A percentile compares a stretch with the other conserved stretches of the same genome.
These are phyloP conservation scores for Pythium inflatum DNA, from an alignment of 352 stramenopile genomes.

Conservation along the genomic window DNA sequence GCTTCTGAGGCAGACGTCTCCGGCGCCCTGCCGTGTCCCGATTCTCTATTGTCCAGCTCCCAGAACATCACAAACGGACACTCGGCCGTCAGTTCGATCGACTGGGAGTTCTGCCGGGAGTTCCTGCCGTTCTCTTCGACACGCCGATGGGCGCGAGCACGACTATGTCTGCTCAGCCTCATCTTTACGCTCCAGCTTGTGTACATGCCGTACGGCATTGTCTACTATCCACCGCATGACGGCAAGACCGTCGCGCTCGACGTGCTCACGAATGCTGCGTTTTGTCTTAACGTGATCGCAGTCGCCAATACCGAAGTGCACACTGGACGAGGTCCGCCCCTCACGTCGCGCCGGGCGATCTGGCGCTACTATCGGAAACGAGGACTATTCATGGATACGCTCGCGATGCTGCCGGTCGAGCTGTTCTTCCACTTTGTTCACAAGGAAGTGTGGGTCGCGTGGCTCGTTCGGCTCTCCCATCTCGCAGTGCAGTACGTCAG, in stretches of 20 bases:
- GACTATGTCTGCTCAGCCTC: slow-evolving; percentile 30
- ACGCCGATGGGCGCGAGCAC: no score
- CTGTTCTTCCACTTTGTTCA: slow-evolving; percentile 24
- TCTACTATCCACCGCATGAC: slow-evolving; percentile 30
- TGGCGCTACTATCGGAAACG: slow-evolving; percentile 38
- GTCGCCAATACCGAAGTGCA: slow-evolving; percentile 53
- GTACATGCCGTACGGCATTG: slow-evolving; percentile 44
- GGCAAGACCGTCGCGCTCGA: slow-evolving; percentile 18
- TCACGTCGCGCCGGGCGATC: slow-evolving; percentile 42
- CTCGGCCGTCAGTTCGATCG: no score
- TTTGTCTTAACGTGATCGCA: slow-evolving; percentile 43
- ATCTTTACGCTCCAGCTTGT: slow-evolving; percentile 36
- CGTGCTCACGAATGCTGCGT: slow-evolving; percentile 33
- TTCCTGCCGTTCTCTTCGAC: no score
- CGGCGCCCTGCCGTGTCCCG: no score
- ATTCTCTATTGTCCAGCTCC: no score
- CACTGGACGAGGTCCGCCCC: slow-evolving; percentile 39
- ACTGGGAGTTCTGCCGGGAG: no score
- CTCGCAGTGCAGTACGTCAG: no score
- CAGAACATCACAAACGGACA: no score
- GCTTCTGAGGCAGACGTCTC: no score
- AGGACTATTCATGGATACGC: slow-evolving; percentile 27
- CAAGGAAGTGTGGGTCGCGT: no score
- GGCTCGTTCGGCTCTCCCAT: no score
- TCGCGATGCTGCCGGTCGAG: slow-evolving; percentile 5